Evolutionary conservation across 352 stramenopile species (phyloP).

Genomic region (Globisporangium irregulare): DNA sequence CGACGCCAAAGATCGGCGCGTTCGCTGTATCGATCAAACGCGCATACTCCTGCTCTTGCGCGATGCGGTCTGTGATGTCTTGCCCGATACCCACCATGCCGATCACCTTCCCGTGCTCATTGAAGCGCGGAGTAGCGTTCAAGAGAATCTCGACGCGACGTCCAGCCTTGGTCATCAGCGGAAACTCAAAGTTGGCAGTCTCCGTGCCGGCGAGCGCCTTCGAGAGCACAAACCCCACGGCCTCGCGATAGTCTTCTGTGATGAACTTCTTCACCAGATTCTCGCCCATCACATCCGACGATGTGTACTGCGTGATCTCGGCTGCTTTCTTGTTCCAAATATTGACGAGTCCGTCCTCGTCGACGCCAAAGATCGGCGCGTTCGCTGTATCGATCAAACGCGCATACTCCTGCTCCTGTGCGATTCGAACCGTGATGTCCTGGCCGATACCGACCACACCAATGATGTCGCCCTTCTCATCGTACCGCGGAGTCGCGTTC

Average conservation of each 20-base stretch:
- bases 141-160: slow-evolving; percentile 75
- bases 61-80: slow-evolving; percentile 78
- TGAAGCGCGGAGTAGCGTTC: slow-evolving; percentile 54
- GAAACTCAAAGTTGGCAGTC: slow-evolving; percentile 86
- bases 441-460: slow-evolving; percentile 82
- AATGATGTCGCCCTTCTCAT: slow-evolving; percentile 77
- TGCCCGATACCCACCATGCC: slow-evolving; percentile 88
- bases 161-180: slow-evolving; percentile 77
- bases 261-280: slow-evolving; percentile 92
- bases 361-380: slow-evolving; percentile 74
- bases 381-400: slow-evolving; percentile 76
- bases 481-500: slow-evolving; percentile 80
- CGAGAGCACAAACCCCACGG: slow-evolving; percentile 52
- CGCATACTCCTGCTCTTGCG: slow-evolving; percentile 61
- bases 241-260: slow-evolving; percentile 65
- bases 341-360: slow-evolving; percentile 72
- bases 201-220: slow-evolving; percentile 59
- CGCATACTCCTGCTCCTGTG: slow-evolving; percentile 86
- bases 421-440: slow-evolving; percentile 79
- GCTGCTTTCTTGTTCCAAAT: slow-evolving; percentile 93
- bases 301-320: slow-evolving; percentile 89
- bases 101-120: slow-evolving; percentile 77
- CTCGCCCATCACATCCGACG: slow-evolving; percentile 86
- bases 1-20: slow-evolving; percentile 65
- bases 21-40: slow-evolving; percentile 66